Evolutionary conservation across 2,329 filamentous ascomycete genomes (phyloP).

Genomic region (Dactylellina cionopaga): DNA sequence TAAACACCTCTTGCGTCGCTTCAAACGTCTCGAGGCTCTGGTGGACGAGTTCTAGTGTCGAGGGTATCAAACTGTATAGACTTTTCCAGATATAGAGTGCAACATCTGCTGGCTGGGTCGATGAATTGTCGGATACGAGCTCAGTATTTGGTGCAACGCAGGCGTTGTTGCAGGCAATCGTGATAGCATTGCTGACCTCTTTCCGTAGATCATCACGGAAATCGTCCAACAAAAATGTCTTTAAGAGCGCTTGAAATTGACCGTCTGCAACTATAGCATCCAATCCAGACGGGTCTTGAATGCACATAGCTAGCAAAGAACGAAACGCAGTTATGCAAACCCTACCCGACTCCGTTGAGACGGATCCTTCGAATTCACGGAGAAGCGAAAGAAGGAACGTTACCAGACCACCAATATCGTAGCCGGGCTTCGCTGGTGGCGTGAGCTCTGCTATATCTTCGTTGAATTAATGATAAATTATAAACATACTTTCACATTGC

Average conservation of each 20-base stretch:
- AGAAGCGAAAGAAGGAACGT: slow-evolving; percentile 33
- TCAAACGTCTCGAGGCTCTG: slow-evolving; percentile 43
- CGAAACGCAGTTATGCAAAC: slow-evolving; percentile 41
- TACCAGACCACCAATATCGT: slow-evolving; percentile 12
- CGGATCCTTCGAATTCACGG: slow-evolving; percentile 25
- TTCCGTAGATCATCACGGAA: slow-evolving; percentile 42
- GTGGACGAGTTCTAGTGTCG: slow-evolving; percentile 14
- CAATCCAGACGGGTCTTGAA: slow-evolving; percentile 25
- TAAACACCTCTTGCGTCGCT: slow-evolving; percentile 34
- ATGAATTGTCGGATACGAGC: neutral
- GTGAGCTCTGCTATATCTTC: slow-evolving; percentile 16
- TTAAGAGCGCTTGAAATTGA: slow-evolving; percentile 23
- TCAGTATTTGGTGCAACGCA: neutral
- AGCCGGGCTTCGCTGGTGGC: slow-evolving; percentile 1
- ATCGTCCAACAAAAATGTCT: slow-evolving; percentile 34
- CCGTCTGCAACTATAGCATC: slow-evolving; percentile 19
- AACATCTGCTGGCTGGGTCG: neutral
- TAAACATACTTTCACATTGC: neutral
- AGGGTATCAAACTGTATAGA: slow-evolving; percentile 35
- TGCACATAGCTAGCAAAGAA: slow-evolving; percentile 27
- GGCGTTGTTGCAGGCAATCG: slow-evolving; percentile 27
- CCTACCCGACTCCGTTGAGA: slow-evolving; percentile 24
- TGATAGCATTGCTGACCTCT: slow-evolving; percentile 27
- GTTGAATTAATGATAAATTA: neutral
- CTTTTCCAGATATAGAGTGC: slow-evolving; percentile 40